Evolutionary conservation across 2,329 filamentous ascomycete species (phyloP).

Genomic region (Cryphonectria japonica): DNA sequence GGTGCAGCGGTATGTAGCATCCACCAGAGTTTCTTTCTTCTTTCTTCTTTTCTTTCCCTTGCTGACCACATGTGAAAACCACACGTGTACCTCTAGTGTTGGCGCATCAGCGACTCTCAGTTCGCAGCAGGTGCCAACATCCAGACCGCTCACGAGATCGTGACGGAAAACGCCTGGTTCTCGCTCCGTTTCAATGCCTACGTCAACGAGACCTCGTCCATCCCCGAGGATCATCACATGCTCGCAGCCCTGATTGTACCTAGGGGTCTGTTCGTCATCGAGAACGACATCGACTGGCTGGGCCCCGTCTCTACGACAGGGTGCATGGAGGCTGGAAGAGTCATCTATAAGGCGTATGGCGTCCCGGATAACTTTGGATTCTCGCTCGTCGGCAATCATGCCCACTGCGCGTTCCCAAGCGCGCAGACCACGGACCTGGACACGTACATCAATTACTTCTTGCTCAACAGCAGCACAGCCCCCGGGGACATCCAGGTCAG

Average conservation of each 20-base stretch:
- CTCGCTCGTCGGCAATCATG: constrained; percentile 57
- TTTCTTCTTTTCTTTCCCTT: too few relatives aligned
- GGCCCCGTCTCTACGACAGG: constrained; percentile 59
- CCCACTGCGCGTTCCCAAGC: constrained; percentile 60
- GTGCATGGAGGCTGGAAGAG: constrained; percentile 59
- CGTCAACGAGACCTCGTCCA: constrained; percentile 47
- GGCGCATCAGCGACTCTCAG: constrained; percentile 58
- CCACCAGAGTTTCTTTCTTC: background rate
- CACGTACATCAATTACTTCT: constrained; percentile 59
- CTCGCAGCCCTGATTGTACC: constrained; percentile 60
- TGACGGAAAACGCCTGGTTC: constrained; percentile 65
- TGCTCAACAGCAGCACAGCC: constrained; percentile 43
- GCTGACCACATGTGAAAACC: background rate
- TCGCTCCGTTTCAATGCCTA: constrained; percentile 57
- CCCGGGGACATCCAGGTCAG: constrained; percentile 44
- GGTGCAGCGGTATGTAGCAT: constrained; percentile 48
- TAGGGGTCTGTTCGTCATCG: constrained; percentile 57
- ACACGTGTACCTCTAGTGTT: constrained; percentile 44
- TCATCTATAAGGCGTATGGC: constrained; percentile 59
- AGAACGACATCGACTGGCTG: constrained; percentile 64
- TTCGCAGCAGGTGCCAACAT: constrained; percentile 59
- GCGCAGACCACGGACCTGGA: constrained; percentile 55
- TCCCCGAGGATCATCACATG: constrained; percentile 63
- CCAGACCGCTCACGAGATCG: constrained; percentile 62
- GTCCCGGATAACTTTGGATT: constrained; percentile 60